These are phyloP conservation scores for Pleurotus salmoneostramineus DNA, from an alignment of 768 basidiomycete genomes.

Conservation along the genomic window DNA sequence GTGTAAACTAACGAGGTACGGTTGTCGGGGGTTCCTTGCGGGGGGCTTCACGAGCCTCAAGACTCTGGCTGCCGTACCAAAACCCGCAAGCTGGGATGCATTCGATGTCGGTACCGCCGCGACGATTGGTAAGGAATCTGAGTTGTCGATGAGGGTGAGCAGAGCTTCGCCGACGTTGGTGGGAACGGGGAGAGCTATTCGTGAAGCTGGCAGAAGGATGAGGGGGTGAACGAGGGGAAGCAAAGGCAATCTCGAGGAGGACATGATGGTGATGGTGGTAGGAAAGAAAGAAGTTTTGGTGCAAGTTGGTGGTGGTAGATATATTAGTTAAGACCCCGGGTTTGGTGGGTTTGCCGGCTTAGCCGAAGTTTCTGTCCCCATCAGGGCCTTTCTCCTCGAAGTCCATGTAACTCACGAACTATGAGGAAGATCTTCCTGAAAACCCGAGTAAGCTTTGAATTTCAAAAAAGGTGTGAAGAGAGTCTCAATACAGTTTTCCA, in stretches of 20 bases:
- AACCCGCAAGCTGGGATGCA: conserved; percentile 36
- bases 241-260: conserved; percentile 55
- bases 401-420: not conserved
- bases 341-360: not conserved
- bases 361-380: conserved; percentile 2
- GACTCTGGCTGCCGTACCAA: conserved; percentile 70
- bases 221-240: conserved; percentile 69
- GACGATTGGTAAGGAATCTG: conserved; percentile 65
- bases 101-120: conserved; percentile 55
- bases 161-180: conserved; percentile 60
- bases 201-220: conserved; percentile 70
- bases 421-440: not conserved
- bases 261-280: conserved; percentile 21
- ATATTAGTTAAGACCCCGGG: conserved; percentile 8
- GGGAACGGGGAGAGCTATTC: conserved; percentile 65
- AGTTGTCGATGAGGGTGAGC: conserved; percentile 62
- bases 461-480: not conserved
- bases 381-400: not conserved
- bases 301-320: not conserved
- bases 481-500: not conserved
- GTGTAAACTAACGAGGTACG: conserved; percentile 68
- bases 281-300: not conserved
- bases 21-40: conserved; percentile 47
- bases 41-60: conserved; percentile 65
- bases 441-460: not conserved